Conservation (phyloP, 2,329 filamentous ascomycete genomes). For the Fusarium austroafricanum region DNA sequence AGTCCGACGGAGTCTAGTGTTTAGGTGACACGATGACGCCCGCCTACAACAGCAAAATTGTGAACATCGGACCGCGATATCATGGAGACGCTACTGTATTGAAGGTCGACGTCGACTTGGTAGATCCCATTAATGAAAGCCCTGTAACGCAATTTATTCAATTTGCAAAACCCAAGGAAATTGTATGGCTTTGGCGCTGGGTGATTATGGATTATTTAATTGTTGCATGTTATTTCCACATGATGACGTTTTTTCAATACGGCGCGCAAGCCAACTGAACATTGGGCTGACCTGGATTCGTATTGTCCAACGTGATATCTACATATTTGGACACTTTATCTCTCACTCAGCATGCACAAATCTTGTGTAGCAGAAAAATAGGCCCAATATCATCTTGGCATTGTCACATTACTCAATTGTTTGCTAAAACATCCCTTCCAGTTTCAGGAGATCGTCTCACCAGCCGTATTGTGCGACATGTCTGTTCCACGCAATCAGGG, state of each 20-base stretch:
- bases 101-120: too few relatives aligned
- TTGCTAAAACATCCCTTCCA: neutral
- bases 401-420: neutral
- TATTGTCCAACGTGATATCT: neutral
- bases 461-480: constrained; percentile 7
- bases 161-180: neutral
- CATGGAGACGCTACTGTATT: neutral
- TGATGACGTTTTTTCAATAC: neutral
- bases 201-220: neutral
- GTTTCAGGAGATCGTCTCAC: constrained; percentile 30
- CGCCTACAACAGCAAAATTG: too few relatives aligned
- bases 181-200: neutral
- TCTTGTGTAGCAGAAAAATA: constrained; percentile 6
- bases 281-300: neutral
- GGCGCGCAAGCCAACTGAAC: neutral
- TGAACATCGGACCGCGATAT: neutral
- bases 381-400: constrained; percentile 5
- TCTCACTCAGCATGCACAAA: neutral
- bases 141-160: neutral
- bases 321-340: neutral
- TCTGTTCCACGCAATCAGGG: constrained; percentile 5
- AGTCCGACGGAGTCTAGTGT: neutral
- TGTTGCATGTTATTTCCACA: neutral
- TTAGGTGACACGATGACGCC: neutral
- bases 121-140: neutral